Conservation (phyloP, 768 basidiomycete genomes). For the Xerocomellus amylosporus region DNA sequence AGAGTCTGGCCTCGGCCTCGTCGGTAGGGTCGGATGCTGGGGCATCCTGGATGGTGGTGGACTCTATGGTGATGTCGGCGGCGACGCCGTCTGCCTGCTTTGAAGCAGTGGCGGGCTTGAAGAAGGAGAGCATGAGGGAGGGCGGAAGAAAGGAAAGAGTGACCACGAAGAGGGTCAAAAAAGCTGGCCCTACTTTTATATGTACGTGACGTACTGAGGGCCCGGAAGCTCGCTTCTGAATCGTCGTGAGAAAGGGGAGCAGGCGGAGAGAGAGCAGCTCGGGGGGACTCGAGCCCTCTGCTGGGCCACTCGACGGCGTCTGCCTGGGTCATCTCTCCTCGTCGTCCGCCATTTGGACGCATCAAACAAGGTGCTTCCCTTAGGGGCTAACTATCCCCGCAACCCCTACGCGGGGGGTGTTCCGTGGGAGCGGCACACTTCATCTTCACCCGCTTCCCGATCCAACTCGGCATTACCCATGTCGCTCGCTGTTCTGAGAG, state of each 20-base stretch:
- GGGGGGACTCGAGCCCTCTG: neutral
- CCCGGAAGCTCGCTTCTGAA: conserved; percentile 11
- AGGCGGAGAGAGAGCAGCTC: neutral
- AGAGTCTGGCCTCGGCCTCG: conserved; percentile 11
- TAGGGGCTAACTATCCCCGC: conserved; percentile 6
- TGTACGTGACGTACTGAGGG: conserved; percentile 16
- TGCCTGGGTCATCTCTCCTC: neutral
- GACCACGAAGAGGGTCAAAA: conserved; percentile 4
- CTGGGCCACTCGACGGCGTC: neutral
- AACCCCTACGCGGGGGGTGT: conserved; percentile 16
- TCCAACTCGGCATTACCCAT: conserved; percentile 18
- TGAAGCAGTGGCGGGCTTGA: conserved; percentile 17
- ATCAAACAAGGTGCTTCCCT: neutral
- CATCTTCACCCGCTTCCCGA: neutral
- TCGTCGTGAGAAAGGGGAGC: conserved; percentile 23
- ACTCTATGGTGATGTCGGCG: conserved; percentile 3
- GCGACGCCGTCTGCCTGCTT: conserved; percentile 8
- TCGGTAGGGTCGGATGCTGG: neutral
- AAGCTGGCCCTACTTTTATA: conserved; percentile 21
- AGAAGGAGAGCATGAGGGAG: conserved; percentile 25
- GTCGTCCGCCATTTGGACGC: neutral
- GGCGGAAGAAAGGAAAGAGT: neutral
- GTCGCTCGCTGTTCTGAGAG: conserved; percentile 44
- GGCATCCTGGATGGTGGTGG: conserved; percentile 1
- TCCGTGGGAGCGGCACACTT: conserved; percentile 5